Conservation (phyloP, 1,284 basidiomycete species). For the Puccinia horiana region DNA sequence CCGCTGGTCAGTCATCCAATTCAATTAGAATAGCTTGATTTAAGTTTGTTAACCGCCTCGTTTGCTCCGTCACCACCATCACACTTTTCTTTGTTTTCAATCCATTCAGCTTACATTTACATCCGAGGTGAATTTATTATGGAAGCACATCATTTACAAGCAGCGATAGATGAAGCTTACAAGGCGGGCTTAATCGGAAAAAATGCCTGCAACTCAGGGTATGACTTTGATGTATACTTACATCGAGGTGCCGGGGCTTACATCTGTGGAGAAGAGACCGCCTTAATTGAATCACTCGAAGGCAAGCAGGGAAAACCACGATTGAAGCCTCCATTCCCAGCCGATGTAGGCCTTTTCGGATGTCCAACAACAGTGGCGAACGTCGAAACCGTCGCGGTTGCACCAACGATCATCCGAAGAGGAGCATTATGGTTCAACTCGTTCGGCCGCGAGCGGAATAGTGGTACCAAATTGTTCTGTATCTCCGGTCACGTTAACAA, state of each 20-base stretch:
- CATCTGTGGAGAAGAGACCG: constrained; percentile 98
- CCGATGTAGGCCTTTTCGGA: constrained; percentile 93
- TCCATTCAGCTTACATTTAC: constrained; percentile 81
- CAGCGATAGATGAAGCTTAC: constrained; percentile 94
- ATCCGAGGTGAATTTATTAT: constrained; percentile 97
- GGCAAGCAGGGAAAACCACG: constrained; percentile 97
- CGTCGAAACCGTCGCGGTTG: constrained; percentile 96
- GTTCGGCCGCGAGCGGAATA: constrained; percentile 89
- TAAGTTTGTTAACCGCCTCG: not conserved
- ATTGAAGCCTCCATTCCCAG: constrained; percentile 98
- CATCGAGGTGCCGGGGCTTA: constrained; percentile 97
- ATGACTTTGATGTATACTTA: constrained; percentile 92
- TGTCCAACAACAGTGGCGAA: constrained; percentile 97
- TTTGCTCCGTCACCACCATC: not conserved
- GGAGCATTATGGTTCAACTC: constrained; percentile 88
- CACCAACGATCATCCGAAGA: constrained; percentile 91
- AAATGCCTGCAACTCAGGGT: constrained; percentile 88
- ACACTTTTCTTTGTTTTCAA: not conserved
- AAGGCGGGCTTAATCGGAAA: constrained; percentile 86
- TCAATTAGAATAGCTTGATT: not conserved
- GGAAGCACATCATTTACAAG: constrained; percentile 88
- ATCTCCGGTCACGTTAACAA: constrained; percentile 97
- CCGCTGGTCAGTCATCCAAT: constrained; percentile 63
- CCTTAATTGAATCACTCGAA: constrained; percentile 92
- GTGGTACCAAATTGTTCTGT: constrained; percentile 93